Percentiles rank a stretch among this genome's conserved stretches.
Conservation (phyloP, 345 rosid genomes). For the Gossypioides kirkii region DNA sequence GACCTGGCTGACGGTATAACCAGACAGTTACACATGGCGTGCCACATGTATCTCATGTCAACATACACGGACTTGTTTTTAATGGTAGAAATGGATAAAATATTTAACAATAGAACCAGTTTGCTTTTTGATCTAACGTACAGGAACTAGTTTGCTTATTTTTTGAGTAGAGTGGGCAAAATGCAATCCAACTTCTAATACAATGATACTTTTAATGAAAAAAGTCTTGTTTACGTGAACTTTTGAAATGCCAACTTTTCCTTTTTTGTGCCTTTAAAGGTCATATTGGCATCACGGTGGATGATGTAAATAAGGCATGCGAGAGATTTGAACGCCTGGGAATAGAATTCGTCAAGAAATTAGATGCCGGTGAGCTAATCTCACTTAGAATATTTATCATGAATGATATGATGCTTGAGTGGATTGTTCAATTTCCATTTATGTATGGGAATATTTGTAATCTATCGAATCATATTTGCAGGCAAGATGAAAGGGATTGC, state of each 20-base stretch:
- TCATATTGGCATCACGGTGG: slow-evolving; percentile 91
- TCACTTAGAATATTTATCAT: not conserved
- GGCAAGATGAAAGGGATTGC: slow-evolving; percentile 42
- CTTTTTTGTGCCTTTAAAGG: slow-evolving; percentile 40
- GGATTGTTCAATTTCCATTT: not conserved
- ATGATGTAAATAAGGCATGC: slow-evolving; percentile 88
- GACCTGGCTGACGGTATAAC: no score
- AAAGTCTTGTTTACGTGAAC: no score
- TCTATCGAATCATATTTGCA: slow-evolving; percentile 23
- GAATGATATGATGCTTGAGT: not conserved
- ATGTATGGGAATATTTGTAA: not conserved
- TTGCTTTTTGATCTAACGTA: no score
- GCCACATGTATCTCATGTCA: no score
- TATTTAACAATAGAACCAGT: no score
- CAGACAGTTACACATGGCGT: no score
- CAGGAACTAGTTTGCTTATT: no score
- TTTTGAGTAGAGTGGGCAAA: no score
- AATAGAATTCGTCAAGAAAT: slow-evolving; percentile 88
- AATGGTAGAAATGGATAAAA: no score
- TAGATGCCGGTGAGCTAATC: slow-evolving; percentile 53
- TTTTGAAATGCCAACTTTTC: not conserved
- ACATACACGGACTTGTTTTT: no score
- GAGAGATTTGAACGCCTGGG: slow-evolving; percentile 83
- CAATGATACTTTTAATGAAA: no score
- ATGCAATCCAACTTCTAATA: no score